Evolutionary conservation across 1,284 basidiomycete species (phyloP).

Genomic region (Ceratobasidium theobromae): DNA sequence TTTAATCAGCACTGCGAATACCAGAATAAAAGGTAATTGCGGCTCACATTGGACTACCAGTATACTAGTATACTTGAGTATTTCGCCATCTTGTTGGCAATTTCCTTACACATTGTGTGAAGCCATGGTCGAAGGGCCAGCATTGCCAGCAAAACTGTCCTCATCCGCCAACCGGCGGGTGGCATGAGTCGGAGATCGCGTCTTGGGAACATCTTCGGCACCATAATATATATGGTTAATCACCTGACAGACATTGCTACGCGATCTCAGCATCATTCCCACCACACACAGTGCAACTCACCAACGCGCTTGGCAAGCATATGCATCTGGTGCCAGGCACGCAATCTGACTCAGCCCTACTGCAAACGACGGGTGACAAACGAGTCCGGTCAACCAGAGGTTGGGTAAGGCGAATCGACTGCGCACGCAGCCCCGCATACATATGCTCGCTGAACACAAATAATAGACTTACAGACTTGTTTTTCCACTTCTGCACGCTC

Average conservation of each 20-base stretch:
- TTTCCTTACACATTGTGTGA: background rate
- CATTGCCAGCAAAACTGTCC: too few species aligned
- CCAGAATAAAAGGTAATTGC: too few species aligned
- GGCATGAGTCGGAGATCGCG: background rate
- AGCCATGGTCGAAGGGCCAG: background rate
- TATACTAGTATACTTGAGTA: too few species aligned
- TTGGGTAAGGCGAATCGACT: background rate
- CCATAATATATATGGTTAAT: conserved; percentile 16
- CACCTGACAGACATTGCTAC: conserved; percentile 17
- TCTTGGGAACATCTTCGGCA: conserved; percentile 5
- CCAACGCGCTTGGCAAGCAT: background rate
- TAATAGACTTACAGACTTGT: conserved; percentile 1
- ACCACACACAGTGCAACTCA: background rate
- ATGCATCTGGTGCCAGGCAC: conserved; percentile 1
- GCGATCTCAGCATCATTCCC: background rate
- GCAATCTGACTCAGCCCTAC: background rate
- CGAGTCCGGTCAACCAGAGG: background rate
- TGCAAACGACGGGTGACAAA: background rate
- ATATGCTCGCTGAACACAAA: background rate
- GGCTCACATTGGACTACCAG: too few species aligned
- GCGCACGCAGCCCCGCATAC: background rate
- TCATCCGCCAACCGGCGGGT: background rate
- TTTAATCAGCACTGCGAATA: too few species aligned
- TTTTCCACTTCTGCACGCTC: conserved; percentile 9
- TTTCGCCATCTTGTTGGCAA: too few species aligned